Base-by-base conservation (phyloP, 345 rosid genomes). In the Salix purpurea region DNA sequence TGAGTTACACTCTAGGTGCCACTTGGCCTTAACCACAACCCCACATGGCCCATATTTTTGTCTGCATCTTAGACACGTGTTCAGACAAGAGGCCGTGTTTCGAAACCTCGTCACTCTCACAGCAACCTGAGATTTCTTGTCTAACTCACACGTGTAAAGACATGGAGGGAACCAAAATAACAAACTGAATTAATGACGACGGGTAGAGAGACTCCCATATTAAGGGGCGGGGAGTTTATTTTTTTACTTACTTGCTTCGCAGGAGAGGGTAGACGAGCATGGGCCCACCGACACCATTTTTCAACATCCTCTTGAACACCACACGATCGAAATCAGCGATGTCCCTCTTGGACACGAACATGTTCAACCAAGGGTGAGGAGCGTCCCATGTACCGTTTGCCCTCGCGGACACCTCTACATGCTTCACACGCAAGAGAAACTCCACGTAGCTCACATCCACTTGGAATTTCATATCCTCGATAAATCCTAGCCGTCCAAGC, bases 331-430 rank as follows among this genome's bases (percentile, higher is more conserved):
- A 95, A 0, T 83, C 81, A 2, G 67, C 88, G 11, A 95, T 91
- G 76, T 89, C 87, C 0, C 75, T 62, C 61, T 84, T 86, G 12
- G 99, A 90, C 66, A 95, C 91, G 67, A 93, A 89, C 70, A 95
- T 77, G 78, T 95, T 95, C 80, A 95, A 74, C 99, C 99, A 95
- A 28, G 99, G 99, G 87, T 95, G 99, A 4, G 99, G 94, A 18
- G 89, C 78, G 46, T 91, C 96, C 98, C 99, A 93, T 12, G 86
- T 80, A 36, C 98, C 97, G 44, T 39, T 85, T 58, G 85, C 87
- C 75, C 78, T 89, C 0, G 97, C 97, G 2, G 84, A 77, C 36
- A 78, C 87, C 79, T 95, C 99, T 10, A 48, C 83, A 1, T 67
- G 87, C 72, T 88, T 91, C 67, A 95, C 99, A 14, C 99, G 90